Conservation (phyloP, 2,329 filamentous ascomycete genomes). For the Cadophora sp. region DNA sequence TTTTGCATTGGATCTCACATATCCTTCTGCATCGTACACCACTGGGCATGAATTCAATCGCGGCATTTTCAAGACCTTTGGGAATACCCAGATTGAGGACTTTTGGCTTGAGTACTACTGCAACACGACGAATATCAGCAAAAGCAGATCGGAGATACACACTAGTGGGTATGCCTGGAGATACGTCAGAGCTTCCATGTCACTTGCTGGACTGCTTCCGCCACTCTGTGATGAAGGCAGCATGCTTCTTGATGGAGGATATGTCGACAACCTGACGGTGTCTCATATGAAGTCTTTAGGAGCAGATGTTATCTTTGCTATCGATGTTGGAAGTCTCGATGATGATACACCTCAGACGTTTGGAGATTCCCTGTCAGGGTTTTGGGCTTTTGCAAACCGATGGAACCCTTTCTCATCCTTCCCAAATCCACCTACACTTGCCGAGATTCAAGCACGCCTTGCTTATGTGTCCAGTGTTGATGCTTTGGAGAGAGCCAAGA, state of each 20-base stretch:
- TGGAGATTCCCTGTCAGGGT: slow-evolving; percentile 90
- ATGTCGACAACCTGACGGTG: slow-evolving; percentile 96
- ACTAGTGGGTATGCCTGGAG: slow-evolving; percentile 97
- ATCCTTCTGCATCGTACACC: slow-evolving; percentile 95
- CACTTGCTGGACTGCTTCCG: slow-evolving; percentile 87
- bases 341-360: slow-evolving; percentile 92
- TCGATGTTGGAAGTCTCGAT: slow-evolving; percentile 92
- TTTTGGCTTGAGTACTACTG: slow-evolving; percentile 99
- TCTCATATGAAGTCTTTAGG: slow-evolving; percentile 96
- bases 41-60: slow-evolving; percentile 99
- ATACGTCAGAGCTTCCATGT: slow-evolving; percentile 97
- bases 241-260: slow-evolving; percentile 96
- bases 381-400: slow-evolving; percentile 93
- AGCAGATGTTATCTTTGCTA: slow-evolving; percentile 91
- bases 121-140: slow-evolving; percentile 99
- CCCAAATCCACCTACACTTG: slow-evolving; percentile 92
- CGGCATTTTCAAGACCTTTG: slow-evolving; percentile 98
- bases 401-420: slow-evolving; percentile 94
- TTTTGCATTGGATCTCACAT: slow-evolving; percentile 95
- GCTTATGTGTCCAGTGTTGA: slow-evolving; percentile 96
- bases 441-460: slow-evolving; percentile 92
- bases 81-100: slow-evolving; percentile 96
- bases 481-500: slow-evolving; percentile 92
- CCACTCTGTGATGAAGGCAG: slow-evolving; percentile 96
- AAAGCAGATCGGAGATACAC: slow-evolving; percentile 89